Conservation (phyloP, 1,139 yeast genomes). For the Yamadazyma diddensiae region DNA sequence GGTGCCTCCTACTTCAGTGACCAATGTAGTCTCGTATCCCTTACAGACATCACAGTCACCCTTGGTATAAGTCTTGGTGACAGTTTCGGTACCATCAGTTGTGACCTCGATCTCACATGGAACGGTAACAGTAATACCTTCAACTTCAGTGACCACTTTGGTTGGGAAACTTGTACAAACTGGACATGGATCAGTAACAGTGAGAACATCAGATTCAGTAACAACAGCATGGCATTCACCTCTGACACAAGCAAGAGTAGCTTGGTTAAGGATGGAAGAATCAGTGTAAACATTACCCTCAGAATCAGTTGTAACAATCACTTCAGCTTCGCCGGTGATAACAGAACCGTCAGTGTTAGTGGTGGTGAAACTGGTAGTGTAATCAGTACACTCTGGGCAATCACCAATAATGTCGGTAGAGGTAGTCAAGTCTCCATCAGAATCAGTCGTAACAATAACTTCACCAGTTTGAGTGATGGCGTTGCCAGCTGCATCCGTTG, state of each 20-base stretch:
- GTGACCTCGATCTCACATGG: slow-evolving; percentile 5
- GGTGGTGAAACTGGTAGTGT: slow-evolving; percentile 5
- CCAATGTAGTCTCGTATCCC: slow-evolving; percentile 2
- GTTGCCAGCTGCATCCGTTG: slow-evolving; percentile 2
- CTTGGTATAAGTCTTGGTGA: slow-evolving; percentile 17
- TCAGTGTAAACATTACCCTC: slow-evolving; percentile 9
- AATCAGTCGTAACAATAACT: slow-evolving; percentile 8
- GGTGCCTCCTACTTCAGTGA: slow-evolving; percentile 1
- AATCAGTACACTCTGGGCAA: slow-evolving; percentile 7
- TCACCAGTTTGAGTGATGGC: slow-evolving; percentile 6
- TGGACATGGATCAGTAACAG: slow-evolving; percentile 3
- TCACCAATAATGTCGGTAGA: slow-evolving; percentile 10
- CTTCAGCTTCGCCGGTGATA: slow-evolving; percentile 6
- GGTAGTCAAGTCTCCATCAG: slow-evolving; percentile 10
- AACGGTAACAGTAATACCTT: slow-evolving; percentile 6
- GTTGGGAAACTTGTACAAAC: slow-evolving; percentile 4
- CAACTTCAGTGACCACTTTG: slow-evolving; percentile 3
- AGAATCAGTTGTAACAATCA: slow-evolving; percentile 12
- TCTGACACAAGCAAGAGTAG: slow-evolving; percentile 8
- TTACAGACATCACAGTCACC: slow-evolving; percentile 9
- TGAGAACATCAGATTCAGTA: not conserved
- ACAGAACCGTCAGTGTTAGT: slow-evolving; percentile 3
- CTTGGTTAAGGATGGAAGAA: slow-evolving; percentile 8
- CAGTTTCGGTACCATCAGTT: slow-evolving; percentile 8
- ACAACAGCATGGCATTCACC: slow-evolving; percentile 9